Conservation (phyloP, 2,329 filamentous ascomycete species). For the Cryoendolithus antarcticus region DNA sequence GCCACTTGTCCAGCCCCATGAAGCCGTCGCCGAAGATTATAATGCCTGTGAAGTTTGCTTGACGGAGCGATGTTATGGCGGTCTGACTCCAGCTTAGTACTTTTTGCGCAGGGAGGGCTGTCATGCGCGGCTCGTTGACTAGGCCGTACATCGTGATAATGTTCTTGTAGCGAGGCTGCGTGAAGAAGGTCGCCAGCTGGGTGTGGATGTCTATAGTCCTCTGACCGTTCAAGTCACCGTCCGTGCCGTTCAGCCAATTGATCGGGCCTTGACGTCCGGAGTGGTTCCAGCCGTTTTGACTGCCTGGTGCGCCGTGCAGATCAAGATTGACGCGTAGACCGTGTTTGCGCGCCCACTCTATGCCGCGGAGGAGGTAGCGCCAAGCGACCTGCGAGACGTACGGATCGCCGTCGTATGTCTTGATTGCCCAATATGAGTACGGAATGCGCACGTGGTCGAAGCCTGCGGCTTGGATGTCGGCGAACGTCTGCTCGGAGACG, state of each 20-base stretch:
- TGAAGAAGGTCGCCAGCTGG: slow-evolving; percentile 79
- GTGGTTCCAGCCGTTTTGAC: slow-evolving; percentile 97
- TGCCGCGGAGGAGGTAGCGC: slow-evolving; percentile 83
- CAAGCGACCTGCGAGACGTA: slow-evolving; percentile 80
- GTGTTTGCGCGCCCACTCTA: slow-evolving; percentile 88
- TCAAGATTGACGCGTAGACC: slow-evolving; percentile 89
- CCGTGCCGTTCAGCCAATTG: slow-evolving; percentile 80
- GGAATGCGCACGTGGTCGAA: slow-evolving; percentile 96
- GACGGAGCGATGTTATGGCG: slow-evolving; percentile 59
- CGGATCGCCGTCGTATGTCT: slow-evolving; percentile 71
- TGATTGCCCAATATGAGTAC: slow-evolving; percentile 89
- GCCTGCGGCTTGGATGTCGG: slow-evolving; percentile 72
- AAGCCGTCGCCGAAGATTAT: slow-evolving; percentile 93
- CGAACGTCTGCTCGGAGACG: slow-evolving; percentile 72
- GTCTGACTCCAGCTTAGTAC: slow-evolving; percentile 71
- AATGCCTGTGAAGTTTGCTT: slow-evolving; percentile 59
- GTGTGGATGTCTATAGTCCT: slow-evolving; percentile 80
- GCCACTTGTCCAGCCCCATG: slow-evolving; percentile 81
- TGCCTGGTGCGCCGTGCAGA: slow-evolving; percentile 79
- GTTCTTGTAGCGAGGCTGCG: slow-evolving; percentile 84
- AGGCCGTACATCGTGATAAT: slow-evolving; percentile 87
- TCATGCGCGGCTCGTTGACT: slow-evolving; percentile 86
- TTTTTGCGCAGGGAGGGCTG: slow-evolving; percentile 45
- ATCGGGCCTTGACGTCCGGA: slow-evolving; percentile 72
- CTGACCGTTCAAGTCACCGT: slow-evolving; percentile 66